Percentiles rank a stretch among this genome's conserved stretches.
Conservation (phyloP, 495 filamentous ascomycete species). For the Lichina pygmaea region DNA sequence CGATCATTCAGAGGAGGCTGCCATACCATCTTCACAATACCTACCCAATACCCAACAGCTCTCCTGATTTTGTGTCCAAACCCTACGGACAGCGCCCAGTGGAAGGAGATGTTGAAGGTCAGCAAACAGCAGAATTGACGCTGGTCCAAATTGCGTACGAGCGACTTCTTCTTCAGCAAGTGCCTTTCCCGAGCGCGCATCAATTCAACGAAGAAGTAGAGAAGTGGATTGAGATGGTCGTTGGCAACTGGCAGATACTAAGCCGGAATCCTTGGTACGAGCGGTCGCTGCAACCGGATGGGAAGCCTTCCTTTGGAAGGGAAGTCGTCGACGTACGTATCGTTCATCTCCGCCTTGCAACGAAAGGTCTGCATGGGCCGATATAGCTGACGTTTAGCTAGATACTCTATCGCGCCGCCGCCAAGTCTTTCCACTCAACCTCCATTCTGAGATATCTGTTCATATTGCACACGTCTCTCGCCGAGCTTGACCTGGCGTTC, state of each 20-base stretch:
- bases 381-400: conserved; percentile 10
- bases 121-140: conserved; percentile 44
- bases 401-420: conserved; percentile 64
- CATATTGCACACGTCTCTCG: conserved; percentile 56
- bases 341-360: neutral
- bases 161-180: conserved; percentile 39
- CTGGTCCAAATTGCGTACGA: conserved; percentile 51
- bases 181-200: conserved; percentile 59
- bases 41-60: neutral
- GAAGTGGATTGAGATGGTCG: conserved; percentile 49
- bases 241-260: conserved; percentile 60
- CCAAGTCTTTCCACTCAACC: conserved; percentile 84
- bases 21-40: conserved; percentile 6
- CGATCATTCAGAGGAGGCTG: conserved; percentile 26
- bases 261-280: conserved; percentile 48
- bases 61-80: too few species aligned
- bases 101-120: conserved; percentile 20
- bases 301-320: conserved; percentile 39
- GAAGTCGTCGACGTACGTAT: conserved; percentile 40
- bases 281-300: conserved; percentile 52
- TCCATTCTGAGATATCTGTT: conserved; percentile 68
- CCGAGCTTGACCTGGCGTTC: conserved; percentile 69
- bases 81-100: neutral
- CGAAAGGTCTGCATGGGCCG: neutral
- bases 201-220: conserved; percentile 50